Conservation (phyloP, 2,329 filamentous ascomycete genomes). For the Ophiostoma sp. region DNA sequence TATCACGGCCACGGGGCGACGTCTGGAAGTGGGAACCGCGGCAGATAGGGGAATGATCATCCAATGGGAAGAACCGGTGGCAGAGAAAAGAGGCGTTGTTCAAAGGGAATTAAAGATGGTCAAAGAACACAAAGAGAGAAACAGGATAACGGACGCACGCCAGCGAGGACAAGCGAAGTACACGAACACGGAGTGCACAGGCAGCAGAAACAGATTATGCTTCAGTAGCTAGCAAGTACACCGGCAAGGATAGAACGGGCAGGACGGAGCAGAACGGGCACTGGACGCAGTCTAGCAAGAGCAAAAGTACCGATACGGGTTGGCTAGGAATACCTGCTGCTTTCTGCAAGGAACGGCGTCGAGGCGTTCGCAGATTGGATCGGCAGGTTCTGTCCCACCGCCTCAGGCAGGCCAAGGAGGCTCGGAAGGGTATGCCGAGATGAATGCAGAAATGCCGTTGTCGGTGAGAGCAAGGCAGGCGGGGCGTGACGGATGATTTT, state of each 20-base stretch:
- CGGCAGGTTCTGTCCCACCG: too few species aligned
- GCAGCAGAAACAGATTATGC: not conserved
- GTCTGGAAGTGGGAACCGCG: not conserved
- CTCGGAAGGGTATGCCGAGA: not conserved
- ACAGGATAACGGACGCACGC: not conserved
- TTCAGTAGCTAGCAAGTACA: not conserved
- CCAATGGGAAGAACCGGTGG: not conserved
- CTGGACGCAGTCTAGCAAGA: not conserved
- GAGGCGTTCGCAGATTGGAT: too few species aligned
- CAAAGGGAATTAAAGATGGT: not conserved
- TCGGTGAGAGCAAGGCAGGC: not conserved
- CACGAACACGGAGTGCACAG: not conserved
- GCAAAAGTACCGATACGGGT: constrained; percentile 2
- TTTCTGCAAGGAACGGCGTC: not conserved
- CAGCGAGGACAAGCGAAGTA: not conserved
- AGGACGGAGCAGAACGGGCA: constrained; percentile 2
- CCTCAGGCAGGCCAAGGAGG: too few species aligned
- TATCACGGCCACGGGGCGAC: not conserved
- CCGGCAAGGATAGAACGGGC: not conserved
- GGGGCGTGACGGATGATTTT: not conserved
- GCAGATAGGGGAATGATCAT: not conserved
- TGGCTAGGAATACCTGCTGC: not conserved
- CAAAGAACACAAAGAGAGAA: not conserved
- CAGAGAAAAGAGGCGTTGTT: not conserved
- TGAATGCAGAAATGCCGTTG: not conserved